Evolutionary conservation across 1,284 basidiomycete species (phyloP), one percentile per base, ranked within the genome.

Genomic region (Apiotrichum akiyoshidainum): DNA sequence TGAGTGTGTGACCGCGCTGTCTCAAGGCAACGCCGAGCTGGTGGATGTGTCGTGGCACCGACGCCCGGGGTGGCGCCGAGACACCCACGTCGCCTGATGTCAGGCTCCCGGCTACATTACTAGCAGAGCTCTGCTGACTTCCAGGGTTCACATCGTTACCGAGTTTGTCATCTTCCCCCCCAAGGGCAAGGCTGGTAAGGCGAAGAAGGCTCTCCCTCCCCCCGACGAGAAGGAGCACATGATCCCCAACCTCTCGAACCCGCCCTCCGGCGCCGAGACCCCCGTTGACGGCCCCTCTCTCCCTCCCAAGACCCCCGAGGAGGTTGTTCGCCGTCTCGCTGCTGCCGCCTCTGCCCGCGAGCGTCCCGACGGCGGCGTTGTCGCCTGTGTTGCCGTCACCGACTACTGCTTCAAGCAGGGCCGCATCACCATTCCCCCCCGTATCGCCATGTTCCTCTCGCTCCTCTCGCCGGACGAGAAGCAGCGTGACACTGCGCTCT

Each of bases 381-480:
- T 91, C 5, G 84, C 90, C 72, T 88, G 87, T 65, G 72, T 90
- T 59, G 81, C 83, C 40, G 79, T 92, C 50, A 85, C 85, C 41
- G 83, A 85, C 62, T 73, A 85, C 54, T 88, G 87, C 69, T 89
- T 86, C 83, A 91, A 91, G 75, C 74, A 83, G 46, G 87, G 85
- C 0, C 81, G 89, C 1, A 84, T 90, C 60, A 90, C 88, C 13
- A 81, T 90, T 53, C 89, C 89, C 5, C 89, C 89, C 12, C 63
- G 72, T 40, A 64, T 74, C 53, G 72, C 63, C 17, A 51, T 73
- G 34, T 68, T 66, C 66, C 40, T 66, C 34, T 42, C 64, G 35
- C 60, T 69, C 40, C 60, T 65, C 34, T 67, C 65, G 2, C 57
- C 63, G 12, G 58, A 59, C 46, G 49, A 61, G 35, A 55, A 56